Percentiles rank a stretch among this genome's conserved stretches.
phyloP scores from a whole-genome alignment of 768 basidiomycete species.

The Podaxis sp. region DNA sequence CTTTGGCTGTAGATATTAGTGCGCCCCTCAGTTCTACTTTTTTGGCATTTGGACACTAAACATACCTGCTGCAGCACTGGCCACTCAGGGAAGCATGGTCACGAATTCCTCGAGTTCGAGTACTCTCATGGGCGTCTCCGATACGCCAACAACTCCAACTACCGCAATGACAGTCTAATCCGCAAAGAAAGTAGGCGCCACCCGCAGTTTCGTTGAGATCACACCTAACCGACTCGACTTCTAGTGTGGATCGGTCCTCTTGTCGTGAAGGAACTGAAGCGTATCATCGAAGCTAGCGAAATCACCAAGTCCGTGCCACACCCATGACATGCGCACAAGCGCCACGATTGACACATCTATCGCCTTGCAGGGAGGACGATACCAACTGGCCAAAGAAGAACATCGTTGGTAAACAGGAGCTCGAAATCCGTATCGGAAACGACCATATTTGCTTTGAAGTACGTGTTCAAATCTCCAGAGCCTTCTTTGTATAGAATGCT shows the following conservation, averaged over 20 bases:
- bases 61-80: slow-evolving; percentile 61
- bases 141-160: slow-evolving; percentile 99
- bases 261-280: slow-evolving; percentile 91
- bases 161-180: slow-evolving; percentile 95
- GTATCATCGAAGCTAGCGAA: slow-evolving; percentile 89
- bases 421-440: slow-evolving; percentile 90
- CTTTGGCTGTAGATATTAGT: slow-evolving; percentile 42
- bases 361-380: slow-evolving; percentile 83
- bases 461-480: slow-evolving; percentile 16
- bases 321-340: neutral
- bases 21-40: slow-evolving; percentile 12
- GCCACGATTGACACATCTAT: neutral
- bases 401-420: slow-evolving; percentile 96
- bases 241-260: slow-evolving; percentile 93
- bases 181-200: slow-evolving; percentile 90
- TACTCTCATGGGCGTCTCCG: slow-evolving; percentile 94
- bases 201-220: neutral
- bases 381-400: slow-evolving; percentile 99
- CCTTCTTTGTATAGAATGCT: neutral
- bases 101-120: slow-evolving; percentile 98
- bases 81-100: slow-evolving; percentile 97
- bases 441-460: slow-evolving; percentile 98
- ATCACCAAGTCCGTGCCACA: slow-evolving; percentile 74
- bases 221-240: neutral
- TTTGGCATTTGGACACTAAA: slow-evolving; percentile 3